Evolutionary conservation across 164 flowering plant species (phyloP), one percentile per base, ranked within the genome.

Genomic region (Liquidambar formosana): DNA sequence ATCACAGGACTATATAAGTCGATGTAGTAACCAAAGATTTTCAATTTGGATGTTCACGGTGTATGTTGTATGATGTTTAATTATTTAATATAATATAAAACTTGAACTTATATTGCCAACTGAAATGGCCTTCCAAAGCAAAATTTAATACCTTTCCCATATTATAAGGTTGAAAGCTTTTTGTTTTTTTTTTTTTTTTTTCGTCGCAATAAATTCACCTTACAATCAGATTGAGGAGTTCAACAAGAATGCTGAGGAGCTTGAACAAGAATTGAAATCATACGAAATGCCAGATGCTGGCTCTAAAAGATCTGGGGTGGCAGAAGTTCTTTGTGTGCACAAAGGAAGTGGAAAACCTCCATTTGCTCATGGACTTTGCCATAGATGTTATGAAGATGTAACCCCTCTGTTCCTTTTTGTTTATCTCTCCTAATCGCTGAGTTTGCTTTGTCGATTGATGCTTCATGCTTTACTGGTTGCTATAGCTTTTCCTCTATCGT

Each of bases 351-450:
- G 61, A 12, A 61, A 61, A 46, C 61, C 83, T 72, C 82, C 75
- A 61, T 89, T 79, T 79, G 86, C 86, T 26, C 83, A 77, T 78
- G 93, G 96, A 62, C 93, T 93, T 38, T 93, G 98, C 72, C 25
- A 66, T 73, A 49, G n/a, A 25, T 93, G 98, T 78, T 88, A 85
- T 70, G 76, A 76, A 21, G 90, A 86, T 56, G 97, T 92, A 75
- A 73, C 58, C 59, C 46, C 69, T 67, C 33, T 66, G 22, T 16
- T n/a, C 25, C 57, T 64, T 25, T 59, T 25, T 60, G 65, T 18
- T 9, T 14, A 16, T 0, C 15, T 15, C 45, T 38, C 12, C 16
- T 13, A 68, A 16, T 12, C 27, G 8, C n/a, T 6, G 38, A 4
- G 22, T 48, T 47, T 48, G 1, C 11, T 54, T 19, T 33, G 5